A percentile compares a stretch with the other conserved stretches of the same genome.
These are phyloP conservation scores for Eleusine indica DNA, from an alignment of 176 grass and related monocot species.

Conservation along the genomic window DNA sequence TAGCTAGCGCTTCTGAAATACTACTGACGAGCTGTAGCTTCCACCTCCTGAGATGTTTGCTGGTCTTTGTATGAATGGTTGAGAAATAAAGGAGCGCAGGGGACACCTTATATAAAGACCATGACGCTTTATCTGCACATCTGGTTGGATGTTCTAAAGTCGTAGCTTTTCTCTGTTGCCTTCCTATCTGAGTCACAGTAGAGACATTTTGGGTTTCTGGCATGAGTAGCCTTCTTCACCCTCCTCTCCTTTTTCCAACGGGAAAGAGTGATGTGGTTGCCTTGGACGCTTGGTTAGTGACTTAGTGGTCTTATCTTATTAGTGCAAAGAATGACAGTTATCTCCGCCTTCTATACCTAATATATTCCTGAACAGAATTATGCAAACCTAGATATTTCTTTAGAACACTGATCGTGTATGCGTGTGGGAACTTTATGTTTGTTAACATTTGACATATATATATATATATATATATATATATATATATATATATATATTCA, in stretches of 20 bases:
- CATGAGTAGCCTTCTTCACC: background rate
- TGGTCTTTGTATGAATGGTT: background rate
- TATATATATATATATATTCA: too few species aligned
- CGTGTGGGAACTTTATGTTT: too few species aligned
- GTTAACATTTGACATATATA: too few species aligned
- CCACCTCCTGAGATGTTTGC: background rate
- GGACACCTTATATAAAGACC: constrained; percentile 44
- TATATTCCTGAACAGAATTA: too few species aligned
- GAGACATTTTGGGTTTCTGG: background rate
- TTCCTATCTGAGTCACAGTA: constrained; percentile 33
- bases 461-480: too few species aligned
- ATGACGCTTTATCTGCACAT: constrained; percentile 6
- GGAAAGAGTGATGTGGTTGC: constrained; percentile 34
- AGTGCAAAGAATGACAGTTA: background rate
- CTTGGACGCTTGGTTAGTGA: constrained; percentile 9
- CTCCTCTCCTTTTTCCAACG: background rate
- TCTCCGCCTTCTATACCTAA: too few species aligned
- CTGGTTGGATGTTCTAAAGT: constrained; percentile 31
- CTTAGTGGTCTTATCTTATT: background rate
- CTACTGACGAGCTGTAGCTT: background rate
- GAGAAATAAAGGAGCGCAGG: constrained; percentile 25
- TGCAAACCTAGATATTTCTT: too few species aligned
- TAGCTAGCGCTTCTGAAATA: background rate
- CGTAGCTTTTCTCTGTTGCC: background rate
- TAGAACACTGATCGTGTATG: too few species aligned